phyloP scores from a whole-genome alignment of 1,284 basidiomycete species.

The Afroboletus lepidellus region DNA sequence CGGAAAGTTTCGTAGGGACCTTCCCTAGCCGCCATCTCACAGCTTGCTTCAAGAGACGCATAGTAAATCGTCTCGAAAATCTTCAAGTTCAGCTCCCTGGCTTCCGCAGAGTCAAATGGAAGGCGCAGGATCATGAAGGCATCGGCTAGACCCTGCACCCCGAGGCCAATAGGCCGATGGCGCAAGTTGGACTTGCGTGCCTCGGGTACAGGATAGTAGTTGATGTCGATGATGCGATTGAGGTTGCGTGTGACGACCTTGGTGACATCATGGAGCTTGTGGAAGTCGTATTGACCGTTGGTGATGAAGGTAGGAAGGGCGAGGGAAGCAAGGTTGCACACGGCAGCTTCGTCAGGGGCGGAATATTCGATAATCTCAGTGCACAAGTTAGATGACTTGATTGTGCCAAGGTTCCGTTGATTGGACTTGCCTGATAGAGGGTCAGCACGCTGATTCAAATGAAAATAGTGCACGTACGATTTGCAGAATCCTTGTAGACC shows the following conservation, averaged over 20 bases:
- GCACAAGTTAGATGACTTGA: conserved; percentile 99
- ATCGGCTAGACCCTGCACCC: conserved; percentile 98
- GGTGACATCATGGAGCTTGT: conserved; percentile 91
- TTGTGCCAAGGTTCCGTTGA: conserved; percentile 97
- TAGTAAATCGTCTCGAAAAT: conserved; percentile 99
- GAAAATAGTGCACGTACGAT: conserved; percentile 49
- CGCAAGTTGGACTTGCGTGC: conserved; percentile 94
- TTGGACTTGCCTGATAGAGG: conserved; percentile 80
- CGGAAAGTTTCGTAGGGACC: conserved; percentile 92
- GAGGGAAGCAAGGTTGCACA: conserved; percentile 98
- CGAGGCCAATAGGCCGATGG: conserved; percentile 96
- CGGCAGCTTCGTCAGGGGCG: conserved; percentile 95
- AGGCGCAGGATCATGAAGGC: conserved; percentile 97
- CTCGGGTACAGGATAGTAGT: conserved; percentile 92
- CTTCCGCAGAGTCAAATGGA: conserved; percentile 92
- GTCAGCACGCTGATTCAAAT: conserved; percentile 4
- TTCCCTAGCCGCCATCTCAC: conserved; percentile 80
- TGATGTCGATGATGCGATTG: conserved; percentile 92
- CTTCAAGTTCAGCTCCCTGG: conserved; percentile 87
- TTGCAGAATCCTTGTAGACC: conserved; percentile 93
- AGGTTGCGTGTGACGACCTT: conserved; percentile 94
- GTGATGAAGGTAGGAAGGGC: conserved; percentile 89
- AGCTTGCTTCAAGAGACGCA: conserved; percentile 89
- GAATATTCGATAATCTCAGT: conserved; percentile 99
- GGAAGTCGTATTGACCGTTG: conserved; percentile 83